phyloP scores from a whole-genome alignment of 176 grass and related monocot species.

The Lolium perenne region DNA sequence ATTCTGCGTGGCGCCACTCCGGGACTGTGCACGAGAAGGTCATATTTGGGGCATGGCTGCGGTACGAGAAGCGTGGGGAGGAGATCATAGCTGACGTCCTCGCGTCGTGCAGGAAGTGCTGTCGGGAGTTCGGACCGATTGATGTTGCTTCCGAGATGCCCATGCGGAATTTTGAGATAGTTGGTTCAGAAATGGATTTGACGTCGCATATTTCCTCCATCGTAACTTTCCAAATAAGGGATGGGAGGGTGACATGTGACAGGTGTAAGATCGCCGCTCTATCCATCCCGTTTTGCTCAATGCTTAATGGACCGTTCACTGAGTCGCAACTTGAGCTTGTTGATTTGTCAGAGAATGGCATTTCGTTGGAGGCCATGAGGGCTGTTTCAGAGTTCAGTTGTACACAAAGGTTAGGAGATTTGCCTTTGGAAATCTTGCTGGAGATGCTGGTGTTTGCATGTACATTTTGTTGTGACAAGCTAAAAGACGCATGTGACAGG shows the following conservation, averaged over 20 bases:
- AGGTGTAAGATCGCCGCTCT: slow-evolving; percentile 82
- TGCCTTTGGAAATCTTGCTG: slow-evolving; percentile 73
- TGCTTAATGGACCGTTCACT: slow-evolving; percentile 94
- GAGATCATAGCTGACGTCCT: slow-evolving; percentile 78
- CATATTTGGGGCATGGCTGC: slow-evolving; percentile 77
- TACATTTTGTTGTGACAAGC: slow-evolving; percentile 86
- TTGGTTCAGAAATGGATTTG: slow-evolving; percentile 29
- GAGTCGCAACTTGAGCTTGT: slow-evolving; percentile 89
- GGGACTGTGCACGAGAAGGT: slow-evolving; percentile 77
- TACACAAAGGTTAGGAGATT: slow-evolving; percentile 58
- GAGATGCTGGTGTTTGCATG: slow-evolving; percentile 86
- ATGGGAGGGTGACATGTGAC: slow-evolving; percentile 71
- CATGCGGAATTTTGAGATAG: slow-evolving; percentile 39
- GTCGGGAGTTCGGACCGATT: slow-evolving; percentile 64
- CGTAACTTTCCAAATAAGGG: slow-evolving; percentile 75
- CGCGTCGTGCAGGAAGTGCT: slow-evolving; percentile 73
- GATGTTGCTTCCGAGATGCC: slow-evolving; percentile 75
- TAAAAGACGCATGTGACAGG: slow-evolving; percentile 86
- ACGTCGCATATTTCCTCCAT: slow-evolving; percentile 39
- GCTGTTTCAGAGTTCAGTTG: slow-evolving; percentile 68
- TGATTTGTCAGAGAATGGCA: slow-evolving; percentile 84
- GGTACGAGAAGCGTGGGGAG: slow-evolving; percentile 79
- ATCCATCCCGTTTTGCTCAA: slow-evolving; percentile 80
- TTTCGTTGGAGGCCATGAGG: slow-evolving; percentile 75
- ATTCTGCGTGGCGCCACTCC: slow-evolving; percentile 71